Percentiles rank a stretch among this genome's conserved stretches.
Evolutionary conservation across 1,139 yeast genomes (phyloP).

Genomic region (Candida smagusa): DNA sequence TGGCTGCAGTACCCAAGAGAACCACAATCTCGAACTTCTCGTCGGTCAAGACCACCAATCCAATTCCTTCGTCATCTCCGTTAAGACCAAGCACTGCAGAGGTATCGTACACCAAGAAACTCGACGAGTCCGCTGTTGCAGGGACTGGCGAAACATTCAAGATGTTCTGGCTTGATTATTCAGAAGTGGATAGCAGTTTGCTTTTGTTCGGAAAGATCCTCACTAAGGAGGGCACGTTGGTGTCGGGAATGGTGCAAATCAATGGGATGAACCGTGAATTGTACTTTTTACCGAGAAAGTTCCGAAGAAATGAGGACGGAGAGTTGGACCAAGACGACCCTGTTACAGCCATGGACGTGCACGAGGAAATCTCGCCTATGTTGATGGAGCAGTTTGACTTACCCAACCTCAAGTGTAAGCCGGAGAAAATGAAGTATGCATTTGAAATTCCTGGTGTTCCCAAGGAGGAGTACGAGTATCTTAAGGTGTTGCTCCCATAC

Average conservation of each 20-base stretch:
- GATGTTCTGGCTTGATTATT: slow-evolving; percentile 89
- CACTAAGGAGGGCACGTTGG: slow-evolving; percentile 55
- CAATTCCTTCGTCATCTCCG: slow-evolving; percentile 24
- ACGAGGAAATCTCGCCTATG: slow-evolving; percentile 69
- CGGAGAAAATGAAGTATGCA: slow-evolving; percentile 77
- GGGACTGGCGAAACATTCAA: slow-evolving; percentile 40
- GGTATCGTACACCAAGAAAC: slow-evolving; percentile 37
- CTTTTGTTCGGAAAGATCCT: slow-evolving; percentile 81
- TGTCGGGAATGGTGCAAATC: slow-evolving; percentile 78
- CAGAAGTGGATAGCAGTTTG: slow-evolving; percentile 69
- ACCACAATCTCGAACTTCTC: slow-evolving; percentile 7
- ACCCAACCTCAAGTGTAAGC: slow-evolving; percentile 62
- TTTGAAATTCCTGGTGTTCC: slow-evolving; percentile 85
- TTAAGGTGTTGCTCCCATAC: slow-evolving; percentile 75
- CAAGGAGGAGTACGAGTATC: slow-evolving; percentile 72
- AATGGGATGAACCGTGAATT: slow-evolving; percentile 69
- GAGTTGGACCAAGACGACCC: slow-evolving; percentile 26
- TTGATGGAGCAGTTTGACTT: slow-evolving; percentile 63
- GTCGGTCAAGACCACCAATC: slow-evolving; percentile 10
- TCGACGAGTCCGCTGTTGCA: slow-evolving; percentile 43
- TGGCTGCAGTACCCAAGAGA: slow-evolving; percentile 16
- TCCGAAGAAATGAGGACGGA: slow-evolving; percentile 21
- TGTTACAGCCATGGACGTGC: slow-evolving; percentile 62
- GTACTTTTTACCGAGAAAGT: slow-evolving; percentile 69
- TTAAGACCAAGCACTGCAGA: slow-evolving; percentile 14